Evolutionary conservation across 192 early-diverging fungal species (phyloP).

Genomic region (Lobosporangium transversale): DNA sequence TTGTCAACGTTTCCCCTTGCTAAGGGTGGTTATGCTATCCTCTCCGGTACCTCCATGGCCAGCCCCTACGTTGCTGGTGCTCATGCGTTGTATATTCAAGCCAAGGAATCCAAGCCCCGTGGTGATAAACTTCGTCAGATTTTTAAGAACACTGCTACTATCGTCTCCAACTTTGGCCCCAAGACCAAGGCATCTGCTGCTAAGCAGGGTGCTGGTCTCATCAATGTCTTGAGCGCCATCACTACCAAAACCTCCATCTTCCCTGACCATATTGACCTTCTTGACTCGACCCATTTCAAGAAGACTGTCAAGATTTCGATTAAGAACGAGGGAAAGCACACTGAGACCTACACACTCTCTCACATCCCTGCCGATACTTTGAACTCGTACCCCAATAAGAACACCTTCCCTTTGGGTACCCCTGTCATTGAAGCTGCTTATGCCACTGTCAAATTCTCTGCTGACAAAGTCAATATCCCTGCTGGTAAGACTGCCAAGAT

Average conservation of each 20-base stretch:
- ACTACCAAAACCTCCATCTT: slow-evolving; percentile 41
- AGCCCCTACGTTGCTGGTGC: slow-evolving; percentile 65
- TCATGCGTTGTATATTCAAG: slow-evolving; percentile 57
- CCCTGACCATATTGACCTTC: slow-evolving; percentile 61
- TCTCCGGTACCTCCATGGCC: slow-evolving; percentile 72
- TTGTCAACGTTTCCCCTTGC: slow-evolving; percentile 61
- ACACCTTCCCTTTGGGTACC: slow-evolving; percentile 3
- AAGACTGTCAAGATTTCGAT: slow-evolving; percentile 46
- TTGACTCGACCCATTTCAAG: slow-evolving; percentile 55
- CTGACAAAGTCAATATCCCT: slow-evolving; percentile 13
- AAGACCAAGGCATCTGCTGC: slow-evolving; percentile 37
- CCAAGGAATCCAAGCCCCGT: slow-evolving; percentile 23
- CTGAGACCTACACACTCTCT: slow-evolving; percentile 41
- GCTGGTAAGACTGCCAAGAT: slow-evolving; percentile 24
- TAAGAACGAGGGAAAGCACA: slow-evolving; percentile 48
- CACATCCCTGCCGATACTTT: slow-evolving; percentile 46
- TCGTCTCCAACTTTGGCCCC: slow-evolving; percentile 14
- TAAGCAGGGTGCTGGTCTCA: slow-evolving; percentile 64
- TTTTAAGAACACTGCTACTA: slow-evolving; percentile 40
- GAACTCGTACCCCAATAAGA: slow-evolving; percentile 10
- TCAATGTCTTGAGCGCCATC: slow-evolving; percentile 59
- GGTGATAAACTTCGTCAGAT: slow-evolving; percentile 14
- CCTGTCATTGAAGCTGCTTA: slow-evolving; percentile 16
- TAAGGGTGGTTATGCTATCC: slow-evolving; percentile 54
- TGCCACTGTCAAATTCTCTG: slow-evolving; percentile 15